These are phyloP conservation scores for Echria macrotheca DNA, from an alignment of 495 filamentous ascomycete genomes.

Conservation along the genomic window DNA sequence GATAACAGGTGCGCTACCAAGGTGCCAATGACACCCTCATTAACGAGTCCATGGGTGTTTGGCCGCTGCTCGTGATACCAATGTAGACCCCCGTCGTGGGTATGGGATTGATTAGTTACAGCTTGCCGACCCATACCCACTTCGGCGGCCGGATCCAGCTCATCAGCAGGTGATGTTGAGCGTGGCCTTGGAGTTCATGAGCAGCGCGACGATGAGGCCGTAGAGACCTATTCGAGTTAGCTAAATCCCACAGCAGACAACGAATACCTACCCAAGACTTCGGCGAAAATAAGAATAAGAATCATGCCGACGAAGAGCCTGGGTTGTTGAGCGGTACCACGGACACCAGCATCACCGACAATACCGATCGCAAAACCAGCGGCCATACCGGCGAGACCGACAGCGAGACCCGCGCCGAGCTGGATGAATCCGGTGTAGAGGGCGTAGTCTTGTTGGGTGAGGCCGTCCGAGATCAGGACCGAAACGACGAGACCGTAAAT, in stretches of 20 bases:
- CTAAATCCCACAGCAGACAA: neutral
- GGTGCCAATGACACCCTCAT: conserved; percentile 3
- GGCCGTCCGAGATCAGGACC: conserved; percentile 89
- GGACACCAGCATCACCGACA: conserved; percentile 97
- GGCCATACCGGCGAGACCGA: conserved; percentile 94
- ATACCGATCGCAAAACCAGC: conserved; percentile 99
- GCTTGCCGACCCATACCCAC: conserved; percentile 19
- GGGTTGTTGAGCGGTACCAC: conserved; percentile 95
- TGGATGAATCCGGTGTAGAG: conserved; percentile 97
- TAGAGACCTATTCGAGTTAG: conserved; percentile 67
- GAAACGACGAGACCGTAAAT: conserved; percentile 99
- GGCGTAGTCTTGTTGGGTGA: conserved; percentile 67
- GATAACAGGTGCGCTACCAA: conserved; percentile 3
- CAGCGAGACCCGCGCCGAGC: conserved; percentile 90
- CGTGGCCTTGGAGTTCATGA: conserved; percentile 89
- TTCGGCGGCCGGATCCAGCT: neutral
- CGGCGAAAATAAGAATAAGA: conserved; percentile 99
- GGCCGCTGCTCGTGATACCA: neutral
- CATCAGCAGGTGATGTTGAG: conserved; percentile 43
- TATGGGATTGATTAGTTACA: conserved; percentile 17
- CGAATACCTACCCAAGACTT: conserved; percentile 79
- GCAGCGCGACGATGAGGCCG: conserved; percentile 93
- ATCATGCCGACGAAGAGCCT: conserved; percentile 99
- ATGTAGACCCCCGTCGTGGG: conserved; percentile 8
- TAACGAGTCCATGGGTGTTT: conserved; percentile 1